phyloP scores from a whole-genome alignment of 2,329 filamentous ascomycete species.

The Byssoonygena ceratinophila region DNA sequence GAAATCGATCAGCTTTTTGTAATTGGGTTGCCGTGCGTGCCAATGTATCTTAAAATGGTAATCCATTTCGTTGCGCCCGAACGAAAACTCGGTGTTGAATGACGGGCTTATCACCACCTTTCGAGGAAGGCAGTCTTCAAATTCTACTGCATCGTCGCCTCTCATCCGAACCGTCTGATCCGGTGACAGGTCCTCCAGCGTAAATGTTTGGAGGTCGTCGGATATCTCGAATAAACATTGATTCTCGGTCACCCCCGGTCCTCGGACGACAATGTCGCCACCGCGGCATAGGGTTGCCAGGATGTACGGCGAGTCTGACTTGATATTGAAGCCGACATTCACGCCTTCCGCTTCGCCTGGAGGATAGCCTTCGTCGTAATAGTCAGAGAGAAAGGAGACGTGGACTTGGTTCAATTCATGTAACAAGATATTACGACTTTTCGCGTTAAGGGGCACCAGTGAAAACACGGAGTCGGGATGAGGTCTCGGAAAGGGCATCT shows the following conservation, averaged over 20 bases:
- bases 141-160: neutral
- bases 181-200: neutral
- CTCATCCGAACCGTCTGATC: neutral
- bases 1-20: neutral
- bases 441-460: slow-evolving; percentile 1
- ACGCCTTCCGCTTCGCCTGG: neutral
- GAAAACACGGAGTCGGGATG: slow-evolving; percentile 10
- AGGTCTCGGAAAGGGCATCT: neutral
- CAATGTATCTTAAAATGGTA: neutral
- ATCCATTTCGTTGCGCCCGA: slow-evolving; percentile 14
- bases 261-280: slow-evolving; percentile 15
- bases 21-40: neutral
- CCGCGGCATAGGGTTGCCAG: slow-evolving; percentile 15
- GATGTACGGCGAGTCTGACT: slow-evolving; percentile 1
- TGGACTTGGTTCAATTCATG: slow-evolving; percentile 9
- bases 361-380: neutral
- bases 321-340: slow-evolving; percentile 12
- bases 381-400: neutral
- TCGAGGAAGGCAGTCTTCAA: neutral
- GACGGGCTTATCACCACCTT: neutral
- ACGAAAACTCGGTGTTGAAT: slow-evolving; percentile 12
- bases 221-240: slow-evolving; percentile 19
- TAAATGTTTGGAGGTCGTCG: neutral
- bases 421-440: neutral
- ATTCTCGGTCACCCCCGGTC: slow-evolving; percentile 15